Percentiles rank a stretch among this genome's conserved stretches.
Evolutionary conservation across 23 red algal species (phyloP).

Genomic region (Cyanidioschyzon merolae): DNA sequence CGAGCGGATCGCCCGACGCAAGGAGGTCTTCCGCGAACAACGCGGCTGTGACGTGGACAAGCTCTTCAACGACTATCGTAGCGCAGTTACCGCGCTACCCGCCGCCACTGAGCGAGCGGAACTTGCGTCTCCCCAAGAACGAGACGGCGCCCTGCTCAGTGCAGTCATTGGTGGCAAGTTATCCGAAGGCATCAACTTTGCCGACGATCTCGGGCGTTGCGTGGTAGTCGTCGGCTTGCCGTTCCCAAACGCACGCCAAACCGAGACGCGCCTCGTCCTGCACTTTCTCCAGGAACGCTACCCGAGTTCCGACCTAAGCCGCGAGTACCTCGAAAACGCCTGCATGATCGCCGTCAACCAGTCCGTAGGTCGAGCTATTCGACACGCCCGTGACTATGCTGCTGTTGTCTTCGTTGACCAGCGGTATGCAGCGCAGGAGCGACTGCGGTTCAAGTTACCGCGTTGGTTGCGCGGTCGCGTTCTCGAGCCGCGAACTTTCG

Average conservation of each 20-base stretch:
- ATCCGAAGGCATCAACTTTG: conserved; percentile 97
- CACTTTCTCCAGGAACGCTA: neutral
- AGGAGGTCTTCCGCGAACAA: conserved; percentile 46
- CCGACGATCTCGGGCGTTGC: conserved; percentile 68
- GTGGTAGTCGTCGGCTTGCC: conserved; percentile 82
- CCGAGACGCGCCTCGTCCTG: conserved; percentile 35
- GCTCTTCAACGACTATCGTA: neutral
- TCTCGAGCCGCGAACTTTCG: neutral
- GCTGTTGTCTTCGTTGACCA: conserved; percentile 64
- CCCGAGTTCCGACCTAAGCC: neutral
- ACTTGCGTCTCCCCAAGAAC: neutral
- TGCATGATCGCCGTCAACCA: conserved; percentile 95
- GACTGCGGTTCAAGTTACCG: conserved; percentile 17
- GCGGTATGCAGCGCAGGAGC: conserved; percentile 24
- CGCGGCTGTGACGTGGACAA: conserved; percentile 16
- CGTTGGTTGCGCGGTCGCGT: conserved; percentile 22
- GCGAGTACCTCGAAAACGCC: conserved; percentile 55
- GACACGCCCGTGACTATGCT: conserved; percentile 71
- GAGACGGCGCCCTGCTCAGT: conserved; percentile 41
- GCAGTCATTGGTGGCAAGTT: conserved; percentile 81
- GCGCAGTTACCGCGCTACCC: neutral
- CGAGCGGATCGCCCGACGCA: conserved; percentile 10
- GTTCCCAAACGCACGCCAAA: conserved; percentile 53
- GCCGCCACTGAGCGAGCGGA: neutral
- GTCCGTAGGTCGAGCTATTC: conserved; percentile 66